Evolutionary conservation across 2,329 filamentous ascomycete species (phyloP).

Genomic region (Zopfia rhizophila): DNA sequence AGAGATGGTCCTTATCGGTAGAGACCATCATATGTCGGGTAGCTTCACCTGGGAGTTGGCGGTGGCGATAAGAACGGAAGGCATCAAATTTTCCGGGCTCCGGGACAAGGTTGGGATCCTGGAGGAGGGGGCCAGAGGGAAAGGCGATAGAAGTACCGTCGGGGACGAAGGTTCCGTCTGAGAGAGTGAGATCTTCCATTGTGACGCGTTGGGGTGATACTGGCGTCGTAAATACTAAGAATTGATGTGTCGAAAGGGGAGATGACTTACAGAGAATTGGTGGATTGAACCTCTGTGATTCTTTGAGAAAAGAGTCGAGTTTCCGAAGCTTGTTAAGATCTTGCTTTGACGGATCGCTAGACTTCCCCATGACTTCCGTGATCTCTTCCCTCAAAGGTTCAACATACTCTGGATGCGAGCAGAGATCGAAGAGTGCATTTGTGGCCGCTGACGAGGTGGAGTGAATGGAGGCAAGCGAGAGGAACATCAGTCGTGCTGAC

Average conservation of each 20-base stretch:
- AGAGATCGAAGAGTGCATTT: slow-evolving; percentile 13
- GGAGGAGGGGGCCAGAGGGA: slow-evolving; percentile 4
- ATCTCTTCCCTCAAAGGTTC: slow-evolving; percentile 14
- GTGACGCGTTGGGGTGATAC: background rate
- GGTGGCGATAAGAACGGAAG: slow-evolving; percentile 20
- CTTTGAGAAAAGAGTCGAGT: slow-evolving; percentile 20
- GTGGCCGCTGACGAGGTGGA: slow-evolving; percentile 22
- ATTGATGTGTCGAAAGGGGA: background rate
- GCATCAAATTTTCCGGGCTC: slow-evolving; percentile 21
- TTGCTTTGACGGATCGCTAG: too few species aligned
- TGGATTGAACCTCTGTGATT: slow-evolving; percentile 13
- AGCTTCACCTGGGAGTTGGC: slow-evolving; percentile 13
- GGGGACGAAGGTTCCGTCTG: slow-evolving; percentile 3
- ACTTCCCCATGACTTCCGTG: too few species aligned
- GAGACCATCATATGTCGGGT: slow-evolving; percentile 4
- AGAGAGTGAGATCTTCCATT: background rate
- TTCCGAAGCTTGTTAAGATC: too few species aligned
- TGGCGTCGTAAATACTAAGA: background rate
- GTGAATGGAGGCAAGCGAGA: slow-evolving; percentile 25
- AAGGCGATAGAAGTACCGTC: background rate
- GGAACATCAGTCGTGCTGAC: slow-evolving; percentile 2
- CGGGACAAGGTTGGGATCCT: background rate
- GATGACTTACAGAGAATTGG: too few species aligned
- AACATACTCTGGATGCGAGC: slow-evolving; percentile 10
- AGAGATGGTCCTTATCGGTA: slow-evolving; percentile 18